Base-by-base conservation (phyloP, 805 yeast species). In the Saccharomycopsis fermentans region DNA sequence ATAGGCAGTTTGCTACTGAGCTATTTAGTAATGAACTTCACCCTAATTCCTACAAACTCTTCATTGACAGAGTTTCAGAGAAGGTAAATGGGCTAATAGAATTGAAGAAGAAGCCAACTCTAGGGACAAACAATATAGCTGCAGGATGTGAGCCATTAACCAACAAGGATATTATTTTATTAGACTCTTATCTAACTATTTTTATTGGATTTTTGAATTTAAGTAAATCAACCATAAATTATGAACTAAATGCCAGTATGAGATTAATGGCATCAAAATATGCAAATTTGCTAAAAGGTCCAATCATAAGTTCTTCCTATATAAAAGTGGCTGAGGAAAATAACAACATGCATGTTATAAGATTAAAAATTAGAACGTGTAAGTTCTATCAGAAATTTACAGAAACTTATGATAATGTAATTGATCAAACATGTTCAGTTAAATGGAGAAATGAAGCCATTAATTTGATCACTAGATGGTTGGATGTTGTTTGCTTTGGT, bases 1-100 rank as follows among this genome's bases (percentile, higher is more conserved):
- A 57, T 0, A 75, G 95, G 61, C 94, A 88, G 52, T 81, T 82
- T 48, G 79, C 88, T 1, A 81, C 84, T 61, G 96, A 88, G 63
- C 82, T 88, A 1, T 69, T 90, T 51, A 81, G 86, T 14, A 71
- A 77, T 34, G 91, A 86, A 59, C 69, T 84, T 52, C 84, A 86
- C 70, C 81, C 90, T 12, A 24, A 50, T 52, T 47, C 62, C 6
- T 58, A 55, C 35, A 43, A 55, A 17, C 39, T 56, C 11, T 21
- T 61, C 24, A 59, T 57, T 36, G 29, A 47, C 4, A 47, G 34
- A 5, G 48, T 60, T 1, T 60, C 52, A 14, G 50, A 43, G 37
- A 77, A 78, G 57, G 65, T 86, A 43, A 72, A 69, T 56, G 65
- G 66, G 3, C 68, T 73, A 26, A 72, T 80, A 2, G 69, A 68